Evolutionary conservation across 2,329 filamentous ascomycete genomes (phyloP), one percentile per base, ranked within the genome.

Genomic region (Scytalidium sp.): DNA sequence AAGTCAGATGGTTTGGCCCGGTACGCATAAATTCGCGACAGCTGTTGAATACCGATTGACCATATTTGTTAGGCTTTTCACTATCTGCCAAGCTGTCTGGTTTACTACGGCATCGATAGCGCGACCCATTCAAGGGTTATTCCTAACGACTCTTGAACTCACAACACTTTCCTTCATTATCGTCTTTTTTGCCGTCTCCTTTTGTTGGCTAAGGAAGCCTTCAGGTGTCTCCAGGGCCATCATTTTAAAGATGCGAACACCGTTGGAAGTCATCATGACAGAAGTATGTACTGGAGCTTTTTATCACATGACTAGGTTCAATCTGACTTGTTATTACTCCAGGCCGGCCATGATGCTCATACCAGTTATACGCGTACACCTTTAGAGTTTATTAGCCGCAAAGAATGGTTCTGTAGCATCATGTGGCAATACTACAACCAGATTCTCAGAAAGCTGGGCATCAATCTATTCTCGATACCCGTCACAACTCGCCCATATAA

Each of bases 361-460:
- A 49, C 39, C 15, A 48, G 47, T 5, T 70, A 63, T 50, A 55
- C 61, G 17, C 56, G 55, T 9, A 69, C 67, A 0, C 68, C 66
- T 1, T 43, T 70, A 1, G 64, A 69, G 19, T 68, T 68, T 20
- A 52, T 70, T n/a, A 52, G 50, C 22, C 45, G 50, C 8, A 36
- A 50, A 13, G 54, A 55, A 47, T 57, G 47, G 40, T 41, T 19
- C 9, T 57, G 52, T 47, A 52, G 48, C 29, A 10, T 54, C 6
- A 49, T 53, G 19, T 57, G 51, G 56, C 32, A 47, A 20, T 22
- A 55, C 23, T 57, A 49, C 41, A 53, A 54, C 25, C 51, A 57
- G 25, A 55, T 59, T 29, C 51, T 59, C 11, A 45, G 51, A 43
- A 20, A 17, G 1, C 43, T 57, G 39, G 11, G 21, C 25, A 51